Evolutionary conservation across 352 stramenopile genomes (phyloP).

Genomic region (Pythium monospermum): DNA sequence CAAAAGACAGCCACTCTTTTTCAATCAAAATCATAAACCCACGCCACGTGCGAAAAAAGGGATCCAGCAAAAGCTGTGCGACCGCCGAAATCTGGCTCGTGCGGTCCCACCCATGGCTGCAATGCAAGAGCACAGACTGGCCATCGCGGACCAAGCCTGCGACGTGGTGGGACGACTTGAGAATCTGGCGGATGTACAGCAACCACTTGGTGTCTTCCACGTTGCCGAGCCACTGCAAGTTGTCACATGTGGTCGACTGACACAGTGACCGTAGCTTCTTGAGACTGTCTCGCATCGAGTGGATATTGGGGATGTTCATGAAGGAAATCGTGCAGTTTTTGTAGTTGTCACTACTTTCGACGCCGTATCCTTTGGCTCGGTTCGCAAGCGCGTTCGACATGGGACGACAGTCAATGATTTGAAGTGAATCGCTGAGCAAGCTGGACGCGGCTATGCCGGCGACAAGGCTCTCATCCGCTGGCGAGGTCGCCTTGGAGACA

Average conservation of each 20-base stretch:
- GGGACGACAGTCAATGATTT: conserved; percentile 80
- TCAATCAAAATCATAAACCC: conserved; percentile 81
- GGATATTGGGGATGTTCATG: conserved; percentile 99
- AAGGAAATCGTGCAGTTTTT: conserved; percentile 93
- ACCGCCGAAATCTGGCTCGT: conserved; percentile 86
- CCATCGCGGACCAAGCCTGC: conserved; percentile 89
- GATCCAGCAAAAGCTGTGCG: conserved; percentile 67
- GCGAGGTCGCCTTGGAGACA: conserved; percentile 73
- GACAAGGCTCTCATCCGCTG: conserved; percentile 67
- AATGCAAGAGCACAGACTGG: conserved; percentile 76
- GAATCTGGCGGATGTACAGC: conserved; percentile 90
- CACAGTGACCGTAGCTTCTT: conserved; percentile 71
- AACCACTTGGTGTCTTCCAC: conserved; percentile 98
- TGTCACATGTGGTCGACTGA: conserved; percentile 81
- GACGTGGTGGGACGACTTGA: conserved; percentile 90
- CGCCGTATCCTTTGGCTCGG: conserved; percentile 90
- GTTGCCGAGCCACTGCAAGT: conserved; percentile 88
- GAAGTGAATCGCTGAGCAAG: conserved; percentile 55
- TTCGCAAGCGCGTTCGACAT: conserved; percentile 80
- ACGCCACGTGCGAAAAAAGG: conserved; percentile 74
- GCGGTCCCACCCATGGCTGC: conserved; percentile 84
- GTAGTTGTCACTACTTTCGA: conserved; percentile 96
- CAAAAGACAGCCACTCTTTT: conserved; percentile 83
- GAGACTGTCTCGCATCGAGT: conserved; percentile 94
- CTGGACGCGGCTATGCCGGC: conserved; percentile 60